Conservation (phyloP, 371 early-diverging fungal species). For the Edhazardia aedis region DNA sequence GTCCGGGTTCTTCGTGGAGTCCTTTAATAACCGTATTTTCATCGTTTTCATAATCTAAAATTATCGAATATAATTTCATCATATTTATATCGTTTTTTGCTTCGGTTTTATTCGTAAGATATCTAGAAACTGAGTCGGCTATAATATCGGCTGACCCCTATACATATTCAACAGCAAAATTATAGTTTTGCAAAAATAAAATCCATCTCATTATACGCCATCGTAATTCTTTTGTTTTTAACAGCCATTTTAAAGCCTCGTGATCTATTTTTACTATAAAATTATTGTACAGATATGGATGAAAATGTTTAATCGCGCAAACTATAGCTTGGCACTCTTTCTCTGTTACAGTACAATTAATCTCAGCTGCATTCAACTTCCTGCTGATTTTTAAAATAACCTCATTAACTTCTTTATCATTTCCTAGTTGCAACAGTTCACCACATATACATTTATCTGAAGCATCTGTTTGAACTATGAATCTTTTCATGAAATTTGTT, state of each 20-base stretch:
- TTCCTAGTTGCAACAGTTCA: neutral
- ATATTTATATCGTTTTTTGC: neutral
- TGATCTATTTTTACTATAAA: neutral
- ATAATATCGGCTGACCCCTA: neutral
- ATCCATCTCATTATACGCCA: neutral
- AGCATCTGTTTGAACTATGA: neutral
- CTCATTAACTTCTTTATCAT: neutral
- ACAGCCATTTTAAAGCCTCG: neutral
- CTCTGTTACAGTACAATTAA: constrained; percentile 13
- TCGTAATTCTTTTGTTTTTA: neutral
- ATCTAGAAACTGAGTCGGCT: neutral
- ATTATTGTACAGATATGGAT: neutral
- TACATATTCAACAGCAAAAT: constrained; percentile 1
- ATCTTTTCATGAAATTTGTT: neutral
- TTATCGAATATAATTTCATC: neutral
- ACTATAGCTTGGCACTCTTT: constrained; percentile 6
- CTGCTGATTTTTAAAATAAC: constrained; percentile 1
- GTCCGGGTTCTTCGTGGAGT: neutral
- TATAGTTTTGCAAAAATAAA: neutral
- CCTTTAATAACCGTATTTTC: neutral
- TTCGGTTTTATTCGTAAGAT: neutral
- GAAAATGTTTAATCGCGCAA: neutral
- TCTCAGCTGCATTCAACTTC: constrained; percentile 2
- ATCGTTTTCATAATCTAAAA: neutral
- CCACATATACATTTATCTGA: neutral